Conservation (phyloP, 1,139 yeast genomes). For the Pichia sp. region DNA sequence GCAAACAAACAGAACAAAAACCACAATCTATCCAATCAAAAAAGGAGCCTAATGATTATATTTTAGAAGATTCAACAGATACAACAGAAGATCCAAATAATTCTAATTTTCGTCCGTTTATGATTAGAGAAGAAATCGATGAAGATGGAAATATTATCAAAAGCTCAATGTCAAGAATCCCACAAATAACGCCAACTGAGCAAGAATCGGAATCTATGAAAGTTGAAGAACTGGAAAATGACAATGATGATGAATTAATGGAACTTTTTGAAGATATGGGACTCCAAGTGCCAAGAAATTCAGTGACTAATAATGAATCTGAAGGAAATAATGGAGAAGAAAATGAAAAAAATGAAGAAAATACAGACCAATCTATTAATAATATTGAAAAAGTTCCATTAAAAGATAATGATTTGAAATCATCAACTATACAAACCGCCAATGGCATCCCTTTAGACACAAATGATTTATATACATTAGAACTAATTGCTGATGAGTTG, state of each 20-base stretch:
- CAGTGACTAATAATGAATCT: neutral
- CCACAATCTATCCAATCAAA: neutral
- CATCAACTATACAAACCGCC: neutral
- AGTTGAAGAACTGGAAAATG: constrained; percentile 10
- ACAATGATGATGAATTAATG: constrained; percentile 24
- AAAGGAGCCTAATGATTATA: neutral
- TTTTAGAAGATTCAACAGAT: neutral
- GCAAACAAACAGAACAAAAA: neutral
- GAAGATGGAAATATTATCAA: constrained; percentile 52
- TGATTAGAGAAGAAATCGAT: constrained; percentile 78
- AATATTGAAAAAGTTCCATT: neutral
- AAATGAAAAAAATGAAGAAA: constrained; percentile 2
- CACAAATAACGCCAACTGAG: constrained; percentile 7
- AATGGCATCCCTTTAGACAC: constrained; percentile 31
- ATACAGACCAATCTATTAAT: constrained; percentile 13
- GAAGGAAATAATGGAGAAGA: neutral
- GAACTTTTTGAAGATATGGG: constrained; percentile 50
- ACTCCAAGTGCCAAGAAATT: constrained; percentile 5
- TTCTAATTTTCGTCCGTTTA: constrained; percentile 39
- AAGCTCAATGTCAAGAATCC: constrained; percentile 17
- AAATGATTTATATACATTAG: constrained; percentile 48
- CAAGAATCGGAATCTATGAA: neutral
- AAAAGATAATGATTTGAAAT: neutral
- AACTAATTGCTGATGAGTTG: constrained; percentile 48
- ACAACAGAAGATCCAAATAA: neutral